Percentiles rank a stretch among this genome's conserved stretches.
Evolutionary conservation across 2,329 filamentous ascomycete genomes (phyloP).

Genomic region (Fusarium sp.): DNA sequence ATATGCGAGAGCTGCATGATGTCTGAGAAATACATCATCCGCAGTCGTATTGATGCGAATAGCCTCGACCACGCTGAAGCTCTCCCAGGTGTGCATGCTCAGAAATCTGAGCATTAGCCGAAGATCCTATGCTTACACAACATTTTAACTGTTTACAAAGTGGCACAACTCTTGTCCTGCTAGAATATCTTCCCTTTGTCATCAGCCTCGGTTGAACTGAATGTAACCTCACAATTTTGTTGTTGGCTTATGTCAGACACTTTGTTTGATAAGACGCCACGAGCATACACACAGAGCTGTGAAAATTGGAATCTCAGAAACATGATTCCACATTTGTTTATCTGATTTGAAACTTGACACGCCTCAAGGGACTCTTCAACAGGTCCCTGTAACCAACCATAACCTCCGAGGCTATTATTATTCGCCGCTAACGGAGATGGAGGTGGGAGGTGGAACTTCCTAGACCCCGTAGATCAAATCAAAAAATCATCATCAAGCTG

Average conservation of each 20-base stretch:
- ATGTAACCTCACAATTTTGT: not conserved
- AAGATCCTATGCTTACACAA: not conserved
- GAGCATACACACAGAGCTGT: not conserved
- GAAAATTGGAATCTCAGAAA: not conserved
- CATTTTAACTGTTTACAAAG: not conserved
- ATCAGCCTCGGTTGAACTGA: not conserved
- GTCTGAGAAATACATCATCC: constrained; percentile 14
- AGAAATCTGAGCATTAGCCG: not conserved
- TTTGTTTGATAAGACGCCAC: not conserved
- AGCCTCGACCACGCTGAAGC: not conserved
- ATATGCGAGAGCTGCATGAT: constrained; percentile 20
- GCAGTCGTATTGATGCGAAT: constrained; percentile 14
- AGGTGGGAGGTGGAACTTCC: not conserved
- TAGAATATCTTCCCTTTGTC: not conserved
- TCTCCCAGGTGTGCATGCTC: not conserved
- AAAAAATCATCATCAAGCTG: constrained; percentile 19
- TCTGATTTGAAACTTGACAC: constrained; percentile 8
- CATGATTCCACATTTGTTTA: constrained; percentile 32
- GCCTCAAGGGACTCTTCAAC: constrained; percentile 1
- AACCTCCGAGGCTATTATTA: not conserved
- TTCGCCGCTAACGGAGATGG: constrained; percentile 27
- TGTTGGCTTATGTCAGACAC: not conserved
- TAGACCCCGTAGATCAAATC: constrained; percentile 5
- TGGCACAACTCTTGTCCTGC: not conserved
- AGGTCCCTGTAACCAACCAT: constrained; percentile 13